These are phyloP conservation scores for Knufia fluminis DNA, from an alignment of 2,329 filamentous ascomycete species.

Conservation along the genomic window DNA sequence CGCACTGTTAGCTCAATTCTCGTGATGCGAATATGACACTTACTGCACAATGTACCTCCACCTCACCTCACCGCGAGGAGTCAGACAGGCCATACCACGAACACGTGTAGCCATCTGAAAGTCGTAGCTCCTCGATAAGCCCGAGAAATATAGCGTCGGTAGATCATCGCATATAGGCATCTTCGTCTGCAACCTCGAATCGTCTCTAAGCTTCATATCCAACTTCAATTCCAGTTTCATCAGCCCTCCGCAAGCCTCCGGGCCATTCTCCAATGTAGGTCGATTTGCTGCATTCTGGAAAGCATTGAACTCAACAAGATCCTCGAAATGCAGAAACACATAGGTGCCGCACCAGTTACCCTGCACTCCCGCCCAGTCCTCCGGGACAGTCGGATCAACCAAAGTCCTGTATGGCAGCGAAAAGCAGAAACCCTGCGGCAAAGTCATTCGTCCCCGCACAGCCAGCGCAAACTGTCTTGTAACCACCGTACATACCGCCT, in stretches of 20 bases:
- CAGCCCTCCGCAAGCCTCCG: constrained; percentile 22
- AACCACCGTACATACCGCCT: constrained; percentile 18
- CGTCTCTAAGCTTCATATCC: constrained; percentile 13
- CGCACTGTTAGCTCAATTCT: background rate
- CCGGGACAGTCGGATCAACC: constrained; percentile 12
- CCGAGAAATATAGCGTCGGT: constrained; percentile 19
- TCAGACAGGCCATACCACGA: constrained; percentile 15
- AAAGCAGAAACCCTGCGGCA: constrained; percentile 21
- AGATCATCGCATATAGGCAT: constrained; percentile 18
- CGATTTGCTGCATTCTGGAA: constrained; percentile 1
- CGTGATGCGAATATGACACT: background rate
- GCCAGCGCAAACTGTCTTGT: constrained; percentile 16
- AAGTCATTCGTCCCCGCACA: constrained; percentile 13
- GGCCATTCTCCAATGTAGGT: constrained; percentile 17
- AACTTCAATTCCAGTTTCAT: constrained; percentile 21
- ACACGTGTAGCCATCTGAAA: constrained; percentile 14
- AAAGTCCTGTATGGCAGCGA: constrained; percentile 21
- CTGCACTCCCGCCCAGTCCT: constrained; percentile 21
- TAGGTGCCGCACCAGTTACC: constrained; percentile 22
- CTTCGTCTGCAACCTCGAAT: constrained; percentile 13
- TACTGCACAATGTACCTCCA: constrained; percentile 21
- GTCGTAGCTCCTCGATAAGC: constrained; percentile 16
- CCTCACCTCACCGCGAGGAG: constrained; percentile 20
- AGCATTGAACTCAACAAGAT: constrained; percentile 19
- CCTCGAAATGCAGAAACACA: constrained; percentile 20